phyloP scores from a whole-genome alignment of 371 early-diverging fungal genomes.

The Rhizomucor miehei region DNA sequence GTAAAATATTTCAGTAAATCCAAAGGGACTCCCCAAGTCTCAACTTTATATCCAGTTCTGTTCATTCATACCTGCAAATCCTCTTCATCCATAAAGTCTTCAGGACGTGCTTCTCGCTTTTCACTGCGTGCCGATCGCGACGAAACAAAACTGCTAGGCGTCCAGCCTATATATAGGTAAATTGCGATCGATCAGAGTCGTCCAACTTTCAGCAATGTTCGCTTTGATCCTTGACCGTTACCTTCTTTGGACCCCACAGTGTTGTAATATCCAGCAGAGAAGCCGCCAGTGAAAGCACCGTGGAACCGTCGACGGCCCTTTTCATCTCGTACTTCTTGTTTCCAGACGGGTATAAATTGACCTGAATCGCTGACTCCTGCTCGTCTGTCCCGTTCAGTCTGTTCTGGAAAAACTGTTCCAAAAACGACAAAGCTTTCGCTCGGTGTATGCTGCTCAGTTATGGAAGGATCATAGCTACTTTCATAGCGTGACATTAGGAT shows the following conservation, averaged over 20 bases:
- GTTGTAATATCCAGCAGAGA: slow-evolving; percentile 91
- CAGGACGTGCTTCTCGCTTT: slow-evolving; percentile 46
- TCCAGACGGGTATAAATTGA: slow-evolving; percentile 53
- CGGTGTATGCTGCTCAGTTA: background rate
- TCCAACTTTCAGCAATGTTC: background rate
- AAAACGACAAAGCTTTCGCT: slow-evolving; percentile 36
- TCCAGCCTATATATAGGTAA: slow-evolving; percentile 60
- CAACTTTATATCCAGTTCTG: no score
- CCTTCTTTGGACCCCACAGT: slow-evolving; percentile 96
- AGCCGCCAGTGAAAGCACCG: slow-evolving; percentile 95
- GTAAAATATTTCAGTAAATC: no score
- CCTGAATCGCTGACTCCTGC: slow-evolving; percentile 44
- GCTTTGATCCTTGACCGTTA: no score
- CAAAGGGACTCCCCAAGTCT: no score
- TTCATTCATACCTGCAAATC: slow-evolving; percentile 60
- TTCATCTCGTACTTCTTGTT: slow-evolving; percentile 72
- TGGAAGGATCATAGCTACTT: background rate
- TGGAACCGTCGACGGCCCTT: slow-evolving; percentile 85
- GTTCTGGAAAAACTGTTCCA: slow-evolving; percentile 52
- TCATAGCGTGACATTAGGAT: slow-evolving; percentile 4
- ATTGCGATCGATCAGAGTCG: background rate
- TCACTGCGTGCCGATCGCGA: slow-evolving; percentile 50
- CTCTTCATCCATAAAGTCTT: slow-evolving; percentile 95
- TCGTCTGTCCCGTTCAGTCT: slow-evolving; percentile 37
- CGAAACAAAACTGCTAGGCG: slow-evolving; percentile 71